Conservation (phyloP, 1,284 basidiomycete species). For the Apiotrichum siamense region DNA sequence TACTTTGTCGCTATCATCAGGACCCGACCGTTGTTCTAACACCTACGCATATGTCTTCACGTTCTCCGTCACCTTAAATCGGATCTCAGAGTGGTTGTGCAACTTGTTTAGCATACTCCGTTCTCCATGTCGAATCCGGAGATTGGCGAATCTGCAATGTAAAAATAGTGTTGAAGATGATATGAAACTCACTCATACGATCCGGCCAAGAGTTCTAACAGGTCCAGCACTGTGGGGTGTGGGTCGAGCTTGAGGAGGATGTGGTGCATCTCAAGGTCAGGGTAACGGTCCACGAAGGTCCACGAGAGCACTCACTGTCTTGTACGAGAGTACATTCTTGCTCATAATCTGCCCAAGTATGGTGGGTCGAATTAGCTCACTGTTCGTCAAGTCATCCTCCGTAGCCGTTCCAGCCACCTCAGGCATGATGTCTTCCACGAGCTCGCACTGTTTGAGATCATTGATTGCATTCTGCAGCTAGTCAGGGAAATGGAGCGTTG, state of each 20-base stretch:
- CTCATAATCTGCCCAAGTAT: slow-evolving; percentile 38
- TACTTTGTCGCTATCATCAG: slow-evolving; percentile 41
- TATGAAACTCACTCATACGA: slow-evolving; percentile 24
- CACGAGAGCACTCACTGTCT: slow-evolving; percentile 7
- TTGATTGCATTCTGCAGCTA: slow-evolving; percentile 53
- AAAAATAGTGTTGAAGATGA: too few species aligned
- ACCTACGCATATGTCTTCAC: slow-evolving; percentile 30
- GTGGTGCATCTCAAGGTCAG: slow-evolving; percentile 17
- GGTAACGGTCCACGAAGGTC: too few species aligned
- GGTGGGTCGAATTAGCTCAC: slow-evolving; percentile 4
- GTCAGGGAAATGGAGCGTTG: not conserved
- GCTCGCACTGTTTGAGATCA: slow-evolving; percentile 55
- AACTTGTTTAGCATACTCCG: slow-evolving; percentile 35
- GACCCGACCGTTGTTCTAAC: not conserved
- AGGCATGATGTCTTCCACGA: too few species aligned
- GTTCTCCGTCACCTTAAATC: slow-evolving; percentile 24
- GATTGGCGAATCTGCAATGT: slow-evolving; percentile 28
- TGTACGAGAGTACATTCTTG: slow-evolving; percentile 10
- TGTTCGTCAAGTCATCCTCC: not conserved
- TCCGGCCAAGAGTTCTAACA: slow-evolving; percentile 26
- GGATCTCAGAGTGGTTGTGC: slow-evolving; percentile 25
- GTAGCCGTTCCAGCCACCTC: not conserved
- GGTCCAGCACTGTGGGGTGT: slow-evolving; percentile 16
- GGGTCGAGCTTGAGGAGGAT: slow-evolving; percentile 21
- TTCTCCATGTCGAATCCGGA: slow-evolving; percentile 41